Base-by-base conservation (phyloP, 164 flowering plant genomes). In the Annona cherimola region DNA sequence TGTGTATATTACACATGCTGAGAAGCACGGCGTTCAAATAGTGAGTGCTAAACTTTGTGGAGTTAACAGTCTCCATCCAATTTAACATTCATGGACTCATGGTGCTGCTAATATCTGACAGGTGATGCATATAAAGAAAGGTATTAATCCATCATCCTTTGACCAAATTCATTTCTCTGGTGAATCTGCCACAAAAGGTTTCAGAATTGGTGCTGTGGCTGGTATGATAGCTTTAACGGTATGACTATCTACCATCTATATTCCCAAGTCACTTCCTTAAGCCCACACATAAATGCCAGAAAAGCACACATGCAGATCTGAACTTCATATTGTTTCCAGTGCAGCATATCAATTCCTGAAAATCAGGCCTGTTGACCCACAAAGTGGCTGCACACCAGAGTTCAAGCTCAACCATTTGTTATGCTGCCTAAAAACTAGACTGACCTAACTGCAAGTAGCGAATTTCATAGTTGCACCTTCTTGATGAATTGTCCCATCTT, bases 221-320 rank as follows among this genome's bases (percentile, higher is more conserved):
- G 98, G 89, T 61, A 84, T 93, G 92, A 73, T 94, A 77, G 97
- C 90, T 19, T 76, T 94, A 72, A 94, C 96, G 74, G 96, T 90
- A 79, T 75, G 89, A 42, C 40, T 68, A 12, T 45, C 65, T 62
- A 5, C 50, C 20, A 60, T 9, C 35, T 26, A 5, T 5, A 50
- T 0, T 26, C 35, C 35, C 35, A 26, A 26, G 35, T 26, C 35
- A 26, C 35, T 26, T 26, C 35, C 35, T 26, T 26, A 26, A 26
- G 35, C 43, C 44, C 12, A 64, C 16, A n/a, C 42, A 14, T 14
- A 64, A 64, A 64, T 4, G 67, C 57, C 9, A 50, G 57, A 50
- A 11, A 50, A 50, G 57, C 57, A 50, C 57, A 9, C 11, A 50
- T 3, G 3, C 57, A 8, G 3, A 50, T 50, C 14, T 50, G 57